phyloP scores from a whole-genome alignment of 495 filamentous ascomycete species.

The Penicillium steckii region DNA sequence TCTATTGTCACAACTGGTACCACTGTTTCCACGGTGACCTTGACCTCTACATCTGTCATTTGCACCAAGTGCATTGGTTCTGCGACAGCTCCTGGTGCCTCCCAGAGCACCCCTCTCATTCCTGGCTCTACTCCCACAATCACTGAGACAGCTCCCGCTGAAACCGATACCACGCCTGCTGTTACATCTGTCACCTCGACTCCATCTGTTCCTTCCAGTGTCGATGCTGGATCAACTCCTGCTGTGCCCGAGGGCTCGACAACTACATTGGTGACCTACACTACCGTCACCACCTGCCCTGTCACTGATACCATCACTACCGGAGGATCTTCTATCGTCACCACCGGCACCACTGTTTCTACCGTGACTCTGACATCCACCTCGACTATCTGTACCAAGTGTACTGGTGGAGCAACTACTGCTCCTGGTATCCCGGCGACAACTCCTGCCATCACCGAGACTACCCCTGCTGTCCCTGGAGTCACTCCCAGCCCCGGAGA shows the following conservation, averaged over 20 bases:
- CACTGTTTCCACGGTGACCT: slow-evolving; percentile 30
- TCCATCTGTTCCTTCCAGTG: slow-evolving; percentile 5
- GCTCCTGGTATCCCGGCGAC: not conserved
- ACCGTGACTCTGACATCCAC: slow-evolving; percentile 35
- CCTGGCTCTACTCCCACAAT: slow-evolving; percentile 8
- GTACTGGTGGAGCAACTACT: slow-evolving; percentile 18
- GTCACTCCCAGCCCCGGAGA: slow-evolving; percentile 33
- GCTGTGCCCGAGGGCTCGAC: slow-evolving; percentile 19
- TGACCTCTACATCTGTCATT: slow-evolving; percentile 13
- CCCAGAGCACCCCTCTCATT: not conserved
- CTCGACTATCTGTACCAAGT: slow-evolving; percentile 39
- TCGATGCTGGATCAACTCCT: slow-evolving; percentile 6
- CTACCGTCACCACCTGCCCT: slow-evolving; percentile 32
- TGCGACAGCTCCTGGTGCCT: not conserved
- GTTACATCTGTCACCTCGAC: not conserved
- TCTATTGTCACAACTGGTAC: slow-evolving; percentile 34
- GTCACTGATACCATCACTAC: slow-evolving; percentile 16
- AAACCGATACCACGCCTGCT: slow-evolving; percentile 9
- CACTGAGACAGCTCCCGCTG: slow-evolving; percentile 17
- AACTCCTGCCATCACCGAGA: not conserved
- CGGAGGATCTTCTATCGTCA: slow-evolving; percentile 24
- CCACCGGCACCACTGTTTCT: slow-evolving; percentile 38
- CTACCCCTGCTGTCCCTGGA: slow-evolving; percentile 28
- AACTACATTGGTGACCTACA: slow-evolving; percentile 30
- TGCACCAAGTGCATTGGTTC: slow-evolving; percentile 5